Percentiles rank a stretch among this genome's conserved stretches.
Conservation (phyloP, 176 grass and related monocot genomes). For the Puccinellia tenuiflora region DNA sequence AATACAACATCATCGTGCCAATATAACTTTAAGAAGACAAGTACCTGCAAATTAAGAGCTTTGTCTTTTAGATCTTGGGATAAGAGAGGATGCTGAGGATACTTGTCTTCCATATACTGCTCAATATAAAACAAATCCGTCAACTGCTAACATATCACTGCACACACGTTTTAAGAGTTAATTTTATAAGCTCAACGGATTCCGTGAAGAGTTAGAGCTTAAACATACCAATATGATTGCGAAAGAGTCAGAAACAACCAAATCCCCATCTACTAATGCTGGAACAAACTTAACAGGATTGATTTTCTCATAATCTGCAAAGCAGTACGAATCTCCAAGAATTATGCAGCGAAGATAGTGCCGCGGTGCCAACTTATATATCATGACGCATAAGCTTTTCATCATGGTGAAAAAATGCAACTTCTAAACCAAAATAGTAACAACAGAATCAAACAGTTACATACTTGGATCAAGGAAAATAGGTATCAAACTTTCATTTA, state of each 20-base stretch:
- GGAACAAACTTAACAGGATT: slow-evolving; percentile 92
- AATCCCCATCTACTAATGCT: slow-evolving; percentile 66
- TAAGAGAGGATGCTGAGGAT: slow-evolving; percentile 67
- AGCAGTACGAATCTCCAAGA: background rate
- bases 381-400: background rate
- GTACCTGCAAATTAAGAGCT: slow-evolving; percentile 86
- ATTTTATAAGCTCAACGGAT: background rate
- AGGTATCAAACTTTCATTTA: background rate
- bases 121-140: slow-evolving; percentile 1
- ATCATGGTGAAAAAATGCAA: background rate
- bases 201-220: background rate
- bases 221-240: slow-evolving; percentile 64
- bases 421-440: background rate
- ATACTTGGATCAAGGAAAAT: background rate
- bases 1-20: background rate
- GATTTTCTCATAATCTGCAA: slow-evolving; percentile 80
- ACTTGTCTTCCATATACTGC: slow-evolving; percentile 94
- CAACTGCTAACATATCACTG: background rate
- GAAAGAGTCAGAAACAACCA: slow-evolving; percentile 63
- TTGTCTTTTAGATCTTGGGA: slow-evolving; percentile 74
- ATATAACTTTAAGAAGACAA: background rate
- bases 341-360: background rate
- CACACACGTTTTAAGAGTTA: background rate
- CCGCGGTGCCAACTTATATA: too few species aligned
- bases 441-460: background rate